Evolutionary conservation across 208 protist species (phyloP), one percentile per base, ranked within the genome.

Genomic region (Tetramitus jugosus): DNA sequence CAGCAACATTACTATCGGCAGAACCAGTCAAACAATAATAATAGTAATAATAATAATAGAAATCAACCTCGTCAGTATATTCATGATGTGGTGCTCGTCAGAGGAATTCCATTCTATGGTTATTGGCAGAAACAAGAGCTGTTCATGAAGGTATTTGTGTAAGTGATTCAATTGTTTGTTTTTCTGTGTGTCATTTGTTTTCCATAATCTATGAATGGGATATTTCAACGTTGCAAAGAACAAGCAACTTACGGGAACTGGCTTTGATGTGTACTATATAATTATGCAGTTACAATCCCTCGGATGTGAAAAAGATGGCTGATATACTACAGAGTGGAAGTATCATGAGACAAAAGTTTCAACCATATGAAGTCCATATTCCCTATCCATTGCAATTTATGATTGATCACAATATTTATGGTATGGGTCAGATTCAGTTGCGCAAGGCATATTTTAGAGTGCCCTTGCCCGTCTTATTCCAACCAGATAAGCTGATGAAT

Each of bases 361-460:
- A 79, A 67, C 68, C 80, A 3, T 80, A 84, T 46, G 79, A 91
- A 76, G 69, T 86, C 6, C 90, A 93, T 76, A 84, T 93, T 56
- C 87, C 90, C 1, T 92, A 85, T 69, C 33, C 76, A 26, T 72
- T 93, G 37, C 87, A 92, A 78, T 81, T 92, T 20, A 82, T 91
- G 79, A 87, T 91, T 29, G 88, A 93, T 80, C 79, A 90, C 43
- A 91, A 92, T 76, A 49, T 93, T 17, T 83, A 81, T 60, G 88
- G 88, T 17, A 91, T 91, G 87, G 82, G 79, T 26, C 79, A 86
- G 33, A 31, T 91, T 26, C 31, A 23, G 13, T 29, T 77, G 3
- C 10, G 56, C 20, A 60, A 71, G 2, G 1, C 33, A 6, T 71
- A n/a, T 37, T 53, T 35, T 29, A 17, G 60, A 3, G 35, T 17